Evolutionary conservation across 805 yeast species (phyloP), one percentile per base, ranked within the genome.

Genomic region (Metschnikowia reukaufii): DNA sequence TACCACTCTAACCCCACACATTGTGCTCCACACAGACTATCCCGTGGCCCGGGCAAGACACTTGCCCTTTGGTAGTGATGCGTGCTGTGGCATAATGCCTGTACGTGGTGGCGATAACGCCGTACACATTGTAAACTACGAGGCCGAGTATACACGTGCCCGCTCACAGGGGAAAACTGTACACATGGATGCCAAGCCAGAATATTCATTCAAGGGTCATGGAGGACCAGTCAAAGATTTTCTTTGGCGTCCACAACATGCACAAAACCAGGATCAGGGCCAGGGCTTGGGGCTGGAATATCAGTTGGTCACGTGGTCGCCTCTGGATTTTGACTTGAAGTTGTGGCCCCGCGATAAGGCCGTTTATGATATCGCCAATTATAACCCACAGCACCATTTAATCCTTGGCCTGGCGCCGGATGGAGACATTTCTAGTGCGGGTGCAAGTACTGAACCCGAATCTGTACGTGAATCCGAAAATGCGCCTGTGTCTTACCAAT

Each of bases 281-380:
- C 70, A 71, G 36, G 57, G 77, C 12, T 84, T 83, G 55, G 89
- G 88, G 67, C 73, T 92, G 45, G 96, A 91, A 49, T 94, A 81
- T 60, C 98, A 94, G 63, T 65, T 94, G 41, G 92, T 94, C 1
- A 88, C 98, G 0, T 92, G 98, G 97, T 84, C 96, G 1, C 83
- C 87, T 42, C 69, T 61, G 50, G 98, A 94, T 61, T 80, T 83
- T 55, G 96, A 88, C 60, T 69, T 94, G 48, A 74, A 91, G 50
- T 66, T 91, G 39, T 92, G 97, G 97, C 86, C 89, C 0, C 65
- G 59, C 43, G 68, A 64, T 41, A 68, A 66, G n/a, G 61, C 63
- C n/a, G 49, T 72, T 16, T 69, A 69, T 52, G 60, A 56, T 30
- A 53, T 51, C 36, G 74, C 70, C 20, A 70, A 68, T 47, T 71